Evolutionary conservation across 306 rosid genomes (phyloP).

Genomic region (Prunus dulcis): DNA sequence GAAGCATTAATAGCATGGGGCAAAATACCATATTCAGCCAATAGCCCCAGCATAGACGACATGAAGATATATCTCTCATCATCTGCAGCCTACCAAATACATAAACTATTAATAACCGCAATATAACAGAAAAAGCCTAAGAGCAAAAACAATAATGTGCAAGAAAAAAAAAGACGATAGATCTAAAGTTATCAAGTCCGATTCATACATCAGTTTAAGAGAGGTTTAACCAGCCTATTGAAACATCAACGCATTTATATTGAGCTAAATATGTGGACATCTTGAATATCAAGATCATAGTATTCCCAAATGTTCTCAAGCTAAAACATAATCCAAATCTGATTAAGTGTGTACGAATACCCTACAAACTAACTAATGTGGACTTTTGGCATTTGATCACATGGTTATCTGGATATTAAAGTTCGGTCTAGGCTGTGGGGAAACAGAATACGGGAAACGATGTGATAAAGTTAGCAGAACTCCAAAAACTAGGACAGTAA

Average conservation of each 20-base stretch:
- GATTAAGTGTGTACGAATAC: no score
- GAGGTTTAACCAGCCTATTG: background rate
- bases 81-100: slow-evolving; percentile 56
- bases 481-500: no score
- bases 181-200: background rate
- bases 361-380: no score
- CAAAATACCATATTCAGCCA: slow-evolving; percentile 75
- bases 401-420: no score
- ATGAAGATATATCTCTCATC: slow-evolving; percentile 82
- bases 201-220: background rate
- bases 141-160: background rate
- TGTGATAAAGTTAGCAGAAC: no score
- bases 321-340: no score
- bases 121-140: background rate
- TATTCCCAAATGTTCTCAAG: background rate
- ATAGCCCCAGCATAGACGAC: slow-evolving; percentile 85
- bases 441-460: no score
- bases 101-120: slow-evolving; percentile 24
- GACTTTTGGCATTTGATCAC: no score
- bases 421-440: no score
- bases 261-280: background rate
- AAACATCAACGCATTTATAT: background rate
- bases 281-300: background rate
- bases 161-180: background rate
- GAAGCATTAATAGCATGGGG: slow-evolving; percentile 85